Percentiles rank a stretch among this genome's conserved stretches.
phyloP scores from a whole-genome alignment of 805 yeast genomes.

The Yueomyces sp. region DNA sequence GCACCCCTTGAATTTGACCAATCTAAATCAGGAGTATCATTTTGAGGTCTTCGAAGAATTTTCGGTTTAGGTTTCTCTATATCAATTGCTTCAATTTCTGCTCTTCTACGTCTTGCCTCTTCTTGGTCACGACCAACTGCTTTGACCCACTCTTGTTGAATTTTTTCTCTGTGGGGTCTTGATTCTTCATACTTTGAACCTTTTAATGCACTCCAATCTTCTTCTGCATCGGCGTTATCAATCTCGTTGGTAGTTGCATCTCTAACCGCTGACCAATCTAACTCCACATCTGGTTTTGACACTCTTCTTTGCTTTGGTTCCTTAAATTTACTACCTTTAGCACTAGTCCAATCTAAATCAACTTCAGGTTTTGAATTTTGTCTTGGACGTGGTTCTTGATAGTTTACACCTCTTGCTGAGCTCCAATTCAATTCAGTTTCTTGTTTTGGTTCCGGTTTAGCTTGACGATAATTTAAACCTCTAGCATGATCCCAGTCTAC shows the following conservation, averaged over 20 bases:
- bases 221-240: conserved; percentile 23
- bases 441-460: conserved; percentile 22
- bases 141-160: conserved; percentile 19
- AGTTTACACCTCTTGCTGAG: conserved; percentile 25
- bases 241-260: conserved; percentile 24
- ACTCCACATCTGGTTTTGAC: conserved; percentile 29
- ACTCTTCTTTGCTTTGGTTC: conserved; percentile 9
- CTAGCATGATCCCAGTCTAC: conserved; percentile 42
- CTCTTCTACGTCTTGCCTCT: conserved; percentile 20
- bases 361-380: conserved; percentile 30
- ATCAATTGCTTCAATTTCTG: conserved; percentile 29
- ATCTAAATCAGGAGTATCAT: conserved; percentile 32
- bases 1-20: conserved; percentile 41
- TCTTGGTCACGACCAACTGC: conserved; percentile 26
- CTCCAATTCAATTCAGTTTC: conserved; percentile 24
- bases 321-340: conserved; percentile 26
- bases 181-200: conserved; percentile 24
- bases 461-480: conserved; percentile 26
- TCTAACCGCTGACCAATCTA: conserved; percentile 29
- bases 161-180: conserved; percentile 19
- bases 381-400: conserved; percentile 22
- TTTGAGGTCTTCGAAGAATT: conserved; percentile 23
- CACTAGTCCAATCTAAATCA: conserved; percentile 47
- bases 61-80: conserved; percentile 18
- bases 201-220: conserved; percentile 24